Percentiles rank a stretch among this genome's conserved stretches.
Conservation (phyloP, 148 eudicot species). For the Cornus florida region DNA sequence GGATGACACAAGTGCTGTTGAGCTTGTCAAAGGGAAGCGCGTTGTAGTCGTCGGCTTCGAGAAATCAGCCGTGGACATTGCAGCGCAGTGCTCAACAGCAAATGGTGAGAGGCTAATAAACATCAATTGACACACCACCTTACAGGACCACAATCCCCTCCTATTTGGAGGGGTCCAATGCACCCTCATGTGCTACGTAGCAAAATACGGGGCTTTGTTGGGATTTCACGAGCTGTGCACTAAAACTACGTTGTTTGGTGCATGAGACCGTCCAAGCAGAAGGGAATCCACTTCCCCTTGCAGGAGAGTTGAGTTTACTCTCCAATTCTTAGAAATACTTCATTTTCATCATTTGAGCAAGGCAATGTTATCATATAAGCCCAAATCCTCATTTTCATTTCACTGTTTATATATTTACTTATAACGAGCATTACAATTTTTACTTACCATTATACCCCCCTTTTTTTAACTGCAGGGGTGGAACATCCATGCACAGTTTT, state of each 20-base stretch:
- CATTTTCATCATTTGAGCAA: background rate
- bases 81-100: slow-evolving; percentile 24
- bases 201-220: too few relatives aligned
- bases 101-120: slow-evolving; percentile 21
- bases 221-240: too few relatives aligned
- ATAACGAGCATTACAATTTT: background rate
- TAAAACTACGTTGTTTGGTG: too few relatives aligned
- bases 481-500: slow-evolving; percentile 19
- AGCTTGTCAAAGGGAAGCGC: slow-evolving; percentile 29
- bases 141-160: too few relatives aligned
- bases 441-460: background rate
- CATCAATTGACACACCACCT: too few relatives aligned
- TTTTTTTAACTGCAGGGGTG: background rate
- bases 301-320: background rate
- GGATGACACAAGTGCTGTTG: slow-evolving; percentile 20
- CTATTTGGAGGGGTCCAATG: too few relatives aligned
- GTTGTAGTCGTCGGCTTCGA: slow-evolving; percentile 39
- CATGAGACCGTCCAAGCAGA: too few relatives aligned
- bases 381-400: too few relatives aligned
- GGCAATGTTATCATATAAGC: too few relatives aligned
- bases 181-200: too few relatives aligned
- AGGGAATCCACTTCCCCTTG: too few relatives aligned
- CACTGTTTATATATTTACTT: background rate
- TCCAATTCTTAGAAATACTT: background rate
- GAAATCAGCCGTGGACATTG: slow-evolving; percentile 47